A percentile compares a stretch with the other conserved stretches of the same genome.
Conservation (phyloP, 768 basidiomycete genomes). For the Leccinum olivaceopallidum region DNA sequence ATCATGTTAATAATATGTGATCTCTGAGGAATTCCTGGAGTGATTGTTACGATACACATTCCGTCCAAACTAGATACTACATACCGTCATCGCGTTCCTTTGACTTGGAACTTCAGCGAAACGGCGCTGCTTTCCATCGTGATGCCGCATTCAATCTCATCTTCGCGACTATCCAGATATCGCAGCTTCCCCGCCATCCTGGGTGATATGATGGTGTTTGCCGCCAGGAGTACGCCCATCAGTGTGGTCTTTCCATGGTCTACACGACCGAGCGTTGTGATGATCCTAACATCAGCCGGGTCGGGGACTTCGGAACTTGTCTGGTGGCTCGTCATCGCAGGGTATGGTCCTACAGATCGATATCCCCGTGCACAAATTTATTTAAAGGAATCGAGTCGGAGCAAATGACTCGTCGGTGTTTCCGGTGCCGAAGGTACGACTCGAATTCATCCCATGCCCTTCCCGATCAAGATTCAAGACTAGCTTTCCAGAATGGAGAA, state of each 20-base stretch:
- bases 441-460: slow-evolving; percentile 55
- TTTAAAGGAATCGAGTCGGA: neutral
- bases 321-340: slow-evolving; percentile 23
- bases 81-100: slow-evolving; percentile 63
- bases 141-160: slow-evolving; percentile 96
- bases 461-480: slow-evolving; percentile 72
- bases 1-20: slow-evolving; percentile 93
- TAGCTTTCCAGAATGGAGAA: slow-evolving; percentile 71
- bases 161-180: slow-evolving; percentile 93
- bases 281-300: slow-evolving; percentile 61
- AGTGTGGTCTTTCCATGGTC: slow-evolving; percentile 97
- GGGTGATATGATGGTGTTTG: slow-evolving; percentile 95
- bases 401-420: slow-evolving; percentile 1
- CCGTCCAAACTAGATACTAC: slow-evolving; percentile 24
- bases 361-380: neutral
- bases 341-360: slow-evolving; percentile 7
- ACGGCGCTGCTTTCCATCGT: slow-evolving; percentile 99
- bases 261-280: slow-evolving; percentile 87
- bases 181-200: slow-evolving; percentile 95
- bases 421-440: neutral
- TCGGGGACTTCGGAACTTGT: slow-evolving; percentile 24
- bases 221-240: slow-evolving; percentile 93
- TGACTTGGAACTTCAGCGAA: slow-evolving; percentile 83
- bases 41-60: slow-evolving; percentile 34
- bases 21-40: slow-evolving; percentile 54